Conservation (phyloP, 352 stramenopile species). For the Achlya hypogyna region DNA sequence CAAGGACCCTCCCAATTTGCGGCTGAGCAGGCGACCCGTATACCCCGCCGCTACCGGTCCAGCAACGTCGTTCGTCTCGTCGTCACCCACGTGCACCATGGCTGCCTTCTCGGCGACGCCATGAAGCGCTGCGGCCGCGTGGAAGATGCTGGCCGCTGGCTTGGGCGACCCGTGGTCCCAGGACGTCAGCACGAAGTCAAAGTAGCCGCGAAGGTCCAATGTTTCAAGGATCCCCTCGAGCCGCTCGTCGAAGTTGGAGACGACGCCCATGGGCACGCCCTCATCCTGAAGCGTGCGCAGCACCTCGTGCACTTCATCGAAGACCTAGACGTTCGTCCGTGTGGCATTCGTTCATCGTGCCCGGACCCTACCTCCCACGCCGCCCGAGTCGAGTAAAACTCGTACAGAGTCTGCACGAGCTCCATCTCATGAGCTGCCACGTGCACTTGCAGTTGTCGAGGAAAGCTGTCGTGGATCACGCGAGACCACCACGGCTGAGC, state of each 20-base stretch:
- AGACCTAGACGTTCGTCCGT: constrained; percentile 27
- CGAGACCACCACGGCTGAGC: constrained; percentile 48
- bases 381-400: constrained; percentile 33
- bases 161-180: constrained; percentile 44
- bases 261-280: constrained; percentile 38
- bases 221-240: constrained; percentile 36
- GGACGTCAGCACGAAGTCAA: constrained; percentile 51
- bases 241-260: constrained; percentile 78
- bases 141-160: constrained; percentile 47
- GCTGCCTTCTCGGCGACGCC: neutral
- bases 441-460: constrained; percentile 22
- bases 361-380: constrained; percentile 35
- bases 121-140: neutral
- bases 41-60: constrained; percentile 33
- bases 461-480: constrained; percentile 42
- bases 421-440: neutral
- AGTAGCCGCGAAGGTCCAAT: constrained; percentile 35
- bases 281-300: constrained; percentile 29
- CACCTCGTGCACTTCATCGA: constrained; percentile 33
- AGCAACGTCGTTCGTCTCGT: constrained; percentile 41
- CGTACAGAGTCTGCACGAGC: constrained; percentile 45
- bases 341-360: neutral
- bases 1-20: neutral
- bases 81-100: constrained; percentile 59
- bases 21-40: constrained; percentile 35